These are phyloP conservation scores for Canavalia ensiformis DNA, from an alignment of 306 rosid genomes.

Conservation along the genomic window DNA sequence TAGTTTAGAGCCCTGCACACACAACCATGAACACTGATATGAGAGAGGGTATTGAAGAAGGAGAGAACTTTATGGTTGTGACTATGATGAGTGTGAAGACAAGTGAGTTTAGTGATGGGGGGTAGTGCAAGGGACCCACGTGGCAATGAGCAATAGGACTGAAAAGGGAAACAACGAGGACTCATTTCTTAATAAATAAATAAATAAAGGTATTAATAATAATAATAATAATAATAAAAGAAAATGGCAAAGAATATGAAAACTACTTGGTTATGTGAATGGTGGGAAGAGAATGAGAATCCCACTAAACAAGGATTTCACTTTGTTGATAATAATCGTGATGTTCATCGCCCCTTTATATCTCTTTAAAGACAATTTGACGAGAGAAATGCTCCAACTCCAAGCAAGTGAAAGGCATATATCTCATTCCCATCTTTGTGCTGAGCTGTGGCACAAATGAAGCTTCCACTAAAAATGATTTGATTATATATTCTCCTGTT, in stretches of 20 bases:
- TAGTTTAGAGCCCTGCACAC: conserved; percentile 41
- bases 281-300: conserved; percentile 76
- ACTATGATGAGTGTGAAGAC: conserved; percentile 48
- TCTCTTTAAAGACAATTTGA: conserved; percentile 37
- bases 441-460: conserved; percentile 49
- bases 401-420: conserved; percentile 40
- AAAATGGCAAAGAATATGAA: conserved; percentile 54
- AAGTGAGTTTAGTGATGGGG: conserved; percentile 49
- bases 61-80: conserved; percentile 43
- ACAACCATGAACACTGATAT: conserved; percentile 43
- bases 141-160: conserved; percentile 41
- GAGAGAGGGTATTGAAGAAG: conserved; percentile 40
- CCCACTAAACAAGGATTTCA: conserved; percentile 65
- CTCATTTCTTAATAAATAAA: conserved; percentile 2
- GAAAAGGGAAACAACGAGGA: conserved; percentile 37
- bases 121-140: conserved; percentile 72
- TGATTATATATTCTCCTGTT: conserved; percentile 51
- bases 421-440: conserved; percentile 46
- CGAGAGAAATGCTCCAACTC: conserved; percentile 33
- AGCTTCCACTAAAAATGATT: conserved; percentile 57
- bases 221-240: conserved; percentile 30
- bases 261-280: conserved; percentile 49
- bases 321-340: conserved; percentile 49
- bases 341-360: conserved; percentile 35
- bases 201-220: not conserved